Evolutionary conservation across 768 basidiomycete species (phyloP).

Genomic region (Lactifluus subvellereus): DNA sequence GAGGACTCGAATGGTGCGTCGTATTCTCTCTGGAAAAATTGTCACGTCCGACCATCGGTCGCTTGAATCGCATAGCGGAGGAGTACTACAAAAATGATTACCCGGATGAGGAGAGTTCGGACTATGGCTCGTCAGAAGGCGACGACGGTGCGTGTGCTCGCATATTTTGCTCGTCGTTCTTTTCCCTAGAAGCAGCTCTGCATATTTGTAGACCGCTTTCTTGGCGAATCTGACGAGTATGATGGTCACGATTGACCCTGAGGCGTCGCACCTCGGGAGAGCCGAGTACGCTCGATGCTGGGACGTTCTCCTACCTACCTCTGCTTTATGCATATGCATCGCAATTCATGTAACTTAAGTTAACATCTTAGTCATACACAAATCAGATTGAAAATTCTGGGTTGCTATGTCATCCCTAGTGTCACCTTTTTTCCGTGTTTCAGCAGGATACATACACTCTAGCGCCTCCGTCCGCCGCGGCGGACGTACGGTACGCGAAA

Average conservation of each 20-base stretch:
- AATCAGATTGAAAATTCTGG: not conserved
- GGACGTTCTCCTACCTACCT: not conserved
- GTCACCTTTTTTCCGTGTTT: not conserved
- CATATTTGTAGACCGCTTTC: slow-evolving; percentile 1
- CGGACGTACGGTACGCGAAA: not conserved
- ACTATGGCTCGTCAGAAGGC: slow-evolving; percentile 31
- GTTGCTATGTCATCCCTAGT: no score
- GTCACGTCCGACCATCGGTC: not conserved
- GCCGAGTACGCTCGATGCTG: not conserved
- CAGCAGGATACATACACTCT: not conserved
- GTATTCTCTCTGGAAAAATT: not conserved
- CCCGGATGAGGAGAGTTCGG: slow-evolving; percentile 55
- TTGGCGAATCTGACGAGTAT: not conserved
- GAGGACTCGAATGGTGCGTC: slow-evolving; percentile 76
- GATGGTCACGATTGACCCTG: not conserved
- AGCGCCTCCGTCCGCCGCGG: no score
- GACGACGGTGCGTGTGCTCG: slow-evolving; percentile 9
- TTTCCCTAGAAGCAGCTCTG: not conserved
- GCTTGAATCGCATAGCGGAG: slow-evolving; percentile 45
- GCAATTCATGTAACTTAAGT: not conserved
- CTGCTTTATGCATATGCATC: not conserved
- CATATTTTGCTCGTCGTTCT: not conserved
- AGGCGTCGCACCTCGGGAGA: not conserved
- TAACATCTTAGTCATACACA: not conserved
- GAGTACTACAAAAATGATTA: slow-evolving; percentile 85